Conservation (phyloP, 495 filamentous ascomycete species). For the Hypoxylon intermedium region DNA sequence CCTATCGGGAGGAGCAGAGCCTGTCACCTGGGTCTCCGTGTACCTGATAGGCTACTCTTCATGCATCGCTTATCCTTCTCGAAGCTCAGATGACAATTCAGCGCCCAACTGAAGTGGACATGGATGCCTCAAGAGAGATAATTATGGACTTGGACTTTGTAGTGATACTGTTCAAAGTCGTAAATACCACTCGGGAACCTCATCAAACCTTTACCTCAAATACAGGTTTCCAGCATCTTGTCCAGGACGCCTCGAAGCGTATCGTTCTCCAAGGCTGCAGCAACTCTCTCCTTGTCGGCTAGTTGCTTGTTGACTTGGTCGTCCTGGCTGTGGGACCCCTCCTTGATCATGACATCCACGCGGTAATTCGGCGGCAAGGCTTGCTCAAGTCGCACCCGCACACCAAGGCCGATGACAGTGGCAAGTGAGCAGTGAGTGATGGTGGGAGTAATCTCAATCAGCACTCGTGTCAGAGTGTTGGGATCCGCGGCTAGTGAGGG, state of each 20-base stretch:
- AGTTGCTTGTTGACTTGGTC: conserved; percentile 96
- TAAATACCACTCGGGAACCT: neutral
- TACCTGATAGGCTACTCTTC: conserved; percentile 15
- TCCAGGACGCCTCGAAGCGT: conserved; percentile 84
- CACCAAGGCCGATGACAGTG: conserved; percentile 93
- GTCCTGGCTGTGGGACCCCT: conserved; percentile 92
- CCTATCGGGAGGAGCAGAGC: conserved; percentile 10
- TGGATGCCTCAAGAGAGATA: neutral
- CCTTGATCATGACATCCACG: conserved; percentile 91
- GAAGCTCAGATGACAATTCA: conserved; percentile 18
- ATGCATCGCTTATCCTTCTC: conserved; percentile 17
- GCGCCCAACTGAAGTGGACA: conserved; percentile 7
- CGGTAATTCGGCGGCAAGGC: conserved; percentile 90
- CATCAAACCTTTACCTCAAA: conserved; percentile 28
- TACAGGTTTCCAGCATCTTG: conserved; percentile 91
- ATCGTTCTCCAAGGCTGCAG: conserved; percentile 92
- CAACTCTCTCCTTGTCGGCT: conserved; percentile 94
- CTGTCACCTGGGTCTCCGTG: neutral
- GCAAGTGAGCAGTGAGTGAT: conserved; percentile 96
- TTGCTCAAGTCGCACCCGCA: conserved; percentile 88
- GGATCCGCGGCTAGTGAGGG: conserved; percentile 60
- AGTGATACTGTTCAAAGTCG: neutral
- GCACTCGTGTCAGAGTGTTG: conserved; percentile 57
- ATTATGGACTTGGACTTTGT: neutral
- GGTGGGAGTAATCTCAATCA: conserved; percentile 89